Percentiles rank a stretch among this genome's conserved stretches.
Evolutionary conservation across 352 stramenopile genomes (phyloP).

Genomic region (Phytophthora nicotianae): DNA sequence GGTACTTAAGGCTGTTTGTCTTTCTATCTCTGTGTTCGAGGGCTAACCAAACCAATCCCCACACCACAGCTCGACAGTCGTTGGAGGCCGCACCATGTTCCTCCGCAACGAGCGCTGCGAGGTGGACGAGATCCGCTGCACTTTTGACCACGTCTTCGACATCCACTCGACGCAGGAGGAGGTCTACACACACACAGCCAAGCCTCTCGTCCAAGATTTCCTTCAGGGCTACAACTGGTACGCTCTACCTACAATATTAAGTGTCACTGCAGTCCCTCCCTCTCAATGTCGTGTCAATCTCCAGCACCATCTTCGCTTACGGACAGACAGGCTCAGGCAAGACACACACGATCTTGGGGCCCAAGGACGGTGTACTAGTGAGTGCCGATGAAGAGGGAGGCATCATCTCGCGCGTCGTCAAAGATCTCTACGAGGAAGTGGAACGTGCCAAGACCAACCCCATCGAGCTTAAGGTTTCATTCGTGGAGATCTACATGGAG

Average conservation of each 20-base stretch:
- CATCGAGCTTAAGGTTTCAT: conserved; percentile 69
- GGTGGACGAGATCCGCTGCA: conserved; percentile 76
- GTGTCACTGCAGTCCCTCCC: neutral
- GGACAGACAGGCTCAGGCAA: conserved; percentile 93
- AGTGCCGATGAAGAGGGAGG: conserved; percentile 63
- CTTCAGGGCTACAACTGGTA: conserved; percentile 83
- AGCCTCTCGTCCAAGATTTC: conserved; percentile 67
- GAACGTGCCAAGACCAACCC: conserved; percentile 29
- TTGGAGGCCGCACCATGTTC: conserved; percentile 61
- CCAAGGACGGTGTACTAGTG: conserved; percentile 62
- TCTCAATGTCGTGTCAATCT: neutral
- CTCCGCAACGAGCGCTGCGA: conserved; percentile 72
- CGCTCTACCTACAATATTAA: neutral
- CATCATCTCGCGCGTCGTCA: conserved; percentile 67
- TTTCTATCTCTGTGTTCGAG: neutral
- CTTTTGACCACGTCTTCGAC: conserved; percentile 77
- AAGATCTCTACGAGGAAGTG: conserved; percentile 54
- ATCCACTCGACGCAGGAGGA: conserved; percentile 62
- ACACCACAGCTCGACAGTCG: conserved; percentile 55
- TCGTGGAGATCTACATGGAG: conserved; percentile 92
- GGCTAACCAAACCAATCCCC: neutral
- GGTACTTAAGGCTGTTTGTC: conserved; percentile 28
- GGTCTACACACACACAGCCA: conserved; percentile 72
- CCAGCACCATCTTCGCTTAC: conserved; percentile 89
- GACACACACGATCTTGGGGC: conserved; percentile 86